Percentiles rank a stretch among this genome's conserved stretches.
These are phyloP conservation scores for Phaeosphaeria sp. DNA, from an alignment of 2,329 filamentous ascomycete genomes.

Conservation along the genomic window DNA sequence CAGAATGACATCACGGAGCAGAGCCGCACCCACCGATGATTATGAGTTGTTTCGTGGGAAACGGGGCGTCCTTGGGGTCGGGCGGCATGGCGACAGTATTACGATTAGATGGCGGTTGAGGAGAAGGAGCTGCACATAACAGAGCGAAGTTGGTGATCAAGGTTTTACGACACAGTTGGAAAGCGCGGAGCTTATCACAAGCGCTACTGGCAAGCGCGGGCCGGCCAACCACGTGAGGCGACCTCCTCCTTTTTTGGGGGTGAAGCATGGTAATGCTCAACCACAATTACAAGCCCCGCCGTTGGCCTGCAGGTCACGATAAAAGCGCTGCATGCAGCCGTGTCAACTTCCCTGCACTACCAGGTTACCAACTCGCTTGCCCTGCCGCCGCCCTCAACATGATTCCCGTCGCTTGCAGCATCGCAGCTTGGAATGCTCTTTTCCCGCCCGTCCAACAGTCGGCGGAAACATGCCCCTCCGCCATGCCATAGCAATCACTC, in stretches of 20 bases:
- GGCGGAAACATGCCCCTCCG: neutral
- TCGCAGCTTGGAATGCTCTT: neutral
- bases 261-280: conserved; percentile 7
- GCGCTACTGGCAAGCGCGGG: conserved; percentile 27
- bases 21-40: conserved; percentile 47
- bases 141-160: conserved; percentile 19
- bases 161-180: conserved; percentile 22
- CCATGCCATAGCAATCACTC: conserved; percentile 7
- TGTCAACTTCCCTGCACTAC: conserved; percentile 15
- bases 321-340: conserved; percentile 17
- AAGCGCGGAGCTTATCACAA: conserved; percentile 22
- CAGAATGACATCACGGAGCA: conserved; percentile 21
- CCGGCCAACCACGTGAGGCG: conserved; percentile 15
- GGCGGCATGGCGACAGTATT: conserved; percentile 35
- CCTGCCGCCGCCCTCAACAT: conserved; percentile 4
- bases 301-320: conserved; percentile 13
- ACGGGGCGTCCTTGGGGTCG: conserved; percentile 46
- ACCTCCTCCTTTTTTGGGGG: conserved; percentile 17
- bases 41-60: conserved; percentile 56
- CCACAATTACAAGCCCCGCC: conserved; percentile 7
- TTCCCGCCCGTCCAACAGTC: neutral
- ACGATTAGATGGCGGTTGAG: conserved; percentile 16
- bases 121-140: conserved; percentile 21
- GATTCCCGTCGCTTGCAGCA: conserved; percentile 10
- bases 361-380: conserved; percentile 20